Conservation (phyloP, 1,139 yeast genomes). For the Debaryomyces subglobosus region DNA sequence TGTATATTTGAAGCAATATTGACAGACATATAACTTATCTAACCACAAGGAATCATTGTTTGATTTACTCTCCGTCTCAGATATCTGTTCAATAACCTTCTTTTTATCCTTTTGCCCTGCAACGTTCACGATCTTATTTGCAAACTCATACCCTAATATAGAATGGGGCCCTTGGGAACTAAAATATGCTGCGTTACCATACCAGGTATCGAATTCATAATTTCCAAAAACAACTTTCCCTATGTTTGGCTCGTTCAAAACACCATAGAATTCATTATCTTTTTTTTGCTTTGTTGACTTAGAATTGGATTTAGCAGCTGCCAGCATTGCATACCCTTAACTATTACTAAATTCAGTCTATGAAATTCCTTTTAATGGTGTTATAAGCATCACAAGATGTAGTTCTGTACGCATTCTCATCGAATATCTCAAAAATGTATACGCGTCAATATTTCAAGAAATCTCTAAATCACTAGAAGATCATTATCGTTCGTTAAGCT, state of each 20-base stretch:
- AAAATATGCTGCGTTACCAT: slow-evolving; percentile 81
- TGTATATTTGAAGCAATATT: slow-evolving; percentile 81
- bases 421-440: background rate
- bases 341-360: background rate
- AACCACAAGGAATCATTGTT: slow-evolving; percentile 47
- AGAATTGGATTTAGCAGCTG: slow-evolving; percentile 4
- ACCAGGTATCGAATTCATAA: slow-evolving; percentile 76
- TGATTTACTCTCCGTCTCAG: background rate
- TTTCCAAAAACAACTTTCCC: slow-evolving; percentile 66
- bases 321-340: background rate
- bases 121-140: slow-evolving; percentile 12
- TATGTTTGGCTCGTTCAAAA: slow-evolving; percentile 62
- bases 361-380: background rate
- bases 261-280: slow-evolving; percentile 55
- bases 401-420: background rate
- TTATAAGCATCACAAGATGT: background rate
- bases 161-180: slow-evolving; percentile 29
- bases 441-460: slow-evolving; percentile 3
- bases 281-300: slow-evolving; percentile 8
- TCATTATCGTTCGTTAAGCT: background rate
- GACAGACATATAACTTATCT: slow-evolving; percentile 70
- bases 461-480: background rate
- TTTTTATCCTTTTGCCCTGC: slow-evolving; percentile 22
- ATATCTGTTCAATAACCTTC: slow-evolving; percentile 22
- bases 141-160: slow-evolving; percentile 32